Evolutionary conservation across 1,284 basidiomycete species (phyloP), one percentile per base, ranked within the genome.

Genomic region (Agaricales sp.): DNA sequence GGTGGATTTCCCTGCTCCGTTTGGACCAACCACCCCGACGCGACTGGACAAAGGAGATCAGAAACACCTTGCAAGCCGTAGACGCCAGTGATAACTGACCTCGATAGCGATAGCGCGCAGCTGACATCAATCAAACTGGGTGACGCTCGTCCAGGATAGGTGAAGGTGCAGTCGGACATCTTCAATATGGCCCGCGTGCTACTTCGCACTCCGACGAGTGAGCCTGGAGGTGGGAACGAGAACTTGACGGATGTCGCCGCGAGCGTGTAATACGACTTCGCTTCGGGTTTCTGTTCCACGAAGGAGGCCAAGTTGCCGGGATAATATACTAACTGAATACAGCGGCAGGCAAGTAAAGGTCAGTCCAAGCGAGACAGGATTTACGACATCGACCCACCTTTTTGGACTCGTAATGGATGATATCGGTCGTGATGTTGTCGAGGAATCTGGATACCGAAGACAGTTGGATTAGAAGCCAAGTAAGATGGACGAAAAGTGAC

Each of bases 351-450:
- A 22, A 23, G 48, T 26, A 30, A 26, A 48, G 41, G 46, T 22
- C 57, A 50, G 53, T 52, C 50, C 48, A 50, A n/a, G n/a, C n/a
- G n/a, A n/a, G n/a, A n/a, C n/a, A n/a, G n/a, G 35, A 30, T 14
- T 24, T 14, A 38, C 19, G 22, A 20, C 30, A 50, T 49, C 39
- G 45, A 48, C 51, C 39, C 52, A 79, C 83, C 76, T 95, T 96
- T 75, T 98, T 98, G 58, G 73, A 71, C 70, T 98, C 93, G 71
- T 98, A 99, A 73, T 98, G 95, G 57, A 98, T 91, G 61, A 99
- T 94, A 68, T 99, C 95, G 55, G 95, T 94, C 56, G 94, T 97
- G 52, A 98, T 82, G 66, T 91, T 88, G 73, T 99, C 95, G 58
- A 99, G 74, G 76, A 99, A 99, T 61, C 87, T 88, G 56, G 48